These are phyloP conservation scores for Mycena olivaceomarginata DNA, from an alignment of 768 basidiomycete species.

Conservation along the genomic window DNA sequence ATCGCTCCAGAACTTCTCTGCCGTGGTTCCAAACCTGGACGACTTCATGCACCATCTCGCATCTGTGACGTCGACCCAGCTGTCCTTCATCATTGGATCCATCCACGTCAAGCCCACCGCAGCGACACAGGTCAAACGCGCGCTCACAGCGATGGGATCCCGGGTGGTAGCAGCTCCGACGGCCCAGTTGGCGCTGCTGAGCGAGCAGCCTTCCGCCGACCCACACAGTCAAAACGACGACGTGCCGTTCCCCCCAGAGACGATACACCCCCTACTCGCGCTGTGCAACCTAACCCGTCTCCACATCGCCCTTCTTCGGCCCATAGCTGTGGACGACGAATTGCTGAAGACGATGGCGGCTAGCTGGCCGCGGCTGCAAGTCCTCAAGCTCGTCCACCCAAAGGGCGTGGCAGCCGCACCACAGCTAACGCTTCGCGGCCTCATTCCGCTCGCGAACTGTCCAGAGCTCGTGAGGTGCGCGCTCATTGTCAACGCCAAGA, in stretches of 20 bases:
- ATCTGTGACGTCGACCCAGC: background rate
- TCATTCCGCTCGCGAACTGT: constrained; percentile 4
- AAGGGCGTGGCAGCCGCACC: background rate
- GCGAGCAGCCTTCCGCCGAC: background rate
- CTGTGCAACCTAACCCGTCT: background rate
- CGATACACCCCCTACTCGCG: background rate
- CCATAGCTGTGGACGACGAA: background rate
- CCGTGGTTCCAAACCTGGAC: background rate
- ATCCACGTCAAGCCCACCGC: background rate
- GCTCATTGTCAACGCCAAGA: background rate
- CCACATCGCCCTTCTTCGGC: background rate
- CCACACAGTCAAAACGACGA: background rate
- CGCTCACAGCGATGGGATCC: background rate
- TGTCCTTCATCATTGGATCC: background rate
- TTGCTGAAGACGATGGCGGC: background rate
- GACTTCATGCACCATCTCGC: background rate
- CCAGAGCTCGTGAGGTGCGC: constrained; percentile 1
- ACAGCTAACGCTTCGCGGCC: background rate
- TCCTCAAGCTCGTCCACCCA: background rate
- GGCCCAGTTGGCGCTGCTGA: background rate
- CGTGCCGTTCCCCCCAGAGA: background rate
- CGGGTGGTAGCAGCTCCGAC: background rate
- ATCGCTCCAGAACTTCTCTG: background rate
- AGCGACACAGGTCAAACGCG: background rate
- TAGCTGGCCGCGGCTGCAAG: constrained; percentile 1